Conservation (phyloP, 2,329 filamentous ascomycete species). For the Hyphodiscus sp. region DNA sequence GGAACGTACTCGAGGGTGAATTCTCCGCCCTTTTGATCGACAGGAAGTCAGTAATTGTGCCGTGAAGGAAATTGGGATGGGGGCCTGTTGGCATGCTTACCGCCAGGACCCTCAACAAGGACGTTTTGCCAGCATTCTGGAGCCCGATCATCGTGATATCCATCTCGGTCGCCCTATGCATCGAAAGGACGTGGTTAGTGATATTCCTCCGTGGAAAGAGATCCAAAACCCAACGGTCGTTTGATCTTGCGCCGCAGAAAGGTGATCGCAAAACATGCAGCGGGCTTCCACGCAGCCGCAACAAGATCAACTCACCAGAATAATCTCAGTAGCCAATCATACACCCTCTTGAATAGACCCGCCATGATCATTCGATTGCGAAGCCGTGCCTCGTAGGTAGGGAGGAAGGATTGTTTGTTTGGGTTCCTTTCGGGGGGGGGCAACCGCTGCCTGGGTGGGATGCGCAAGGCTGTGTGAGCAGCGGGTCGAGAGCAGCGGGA, state of each 20-base stretch:
- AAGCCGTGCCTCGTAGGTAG: not conserved
- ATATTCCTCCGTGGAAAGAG: not conserved
- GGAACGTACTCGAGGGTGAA: conserved; percentile 93
- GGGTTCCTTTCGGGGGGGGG: conserved; percentile 1
- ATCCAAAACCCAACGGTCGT: not conserved
- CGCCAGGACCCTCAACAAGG: conserved; percentile 84
- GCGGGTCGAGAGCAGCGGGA: not conserved
- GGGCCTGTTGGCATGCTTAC: conserved; percentile 52
- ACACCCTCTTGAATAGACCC: conserved; percentile 85
- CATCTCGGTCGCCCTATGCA: conserved; percentile 89
- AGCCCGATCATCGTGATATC: conserved; percentile 98
- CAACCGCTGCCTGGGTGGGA: conserved; percentile 14
- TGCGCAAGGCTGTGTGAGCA: conserved; percentile 23
- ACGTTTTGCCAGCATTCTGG: conserved; percentile 98
- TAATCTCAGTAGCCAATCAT: conserved; percentile 95
- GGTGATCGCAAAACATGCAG: conserved; percentile 9
- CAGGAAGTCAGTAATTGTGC: conserved; percentile 31
- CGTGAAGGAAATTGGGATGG: conserved; percentile 17
- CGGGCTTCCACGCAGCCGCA: conserved; percentile 1
- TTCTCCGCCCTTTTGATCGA: conserved; percentile 71
- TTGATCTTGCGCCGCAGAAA: conserved; percentile 5
- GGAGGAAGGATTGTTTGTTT: not conserved
- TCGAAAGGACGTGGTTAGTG: not conserved
- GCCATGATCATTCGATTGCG: conserved; percentile 57
- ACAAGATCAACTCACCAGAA: conserved; percentile 70